Percentiles rank a stretch among this genome's conserved stretches.
Evolutionary conservation across 1,139 yeast species (phyloP).

Genomic region (Hansenula lynferdii): DNA sequence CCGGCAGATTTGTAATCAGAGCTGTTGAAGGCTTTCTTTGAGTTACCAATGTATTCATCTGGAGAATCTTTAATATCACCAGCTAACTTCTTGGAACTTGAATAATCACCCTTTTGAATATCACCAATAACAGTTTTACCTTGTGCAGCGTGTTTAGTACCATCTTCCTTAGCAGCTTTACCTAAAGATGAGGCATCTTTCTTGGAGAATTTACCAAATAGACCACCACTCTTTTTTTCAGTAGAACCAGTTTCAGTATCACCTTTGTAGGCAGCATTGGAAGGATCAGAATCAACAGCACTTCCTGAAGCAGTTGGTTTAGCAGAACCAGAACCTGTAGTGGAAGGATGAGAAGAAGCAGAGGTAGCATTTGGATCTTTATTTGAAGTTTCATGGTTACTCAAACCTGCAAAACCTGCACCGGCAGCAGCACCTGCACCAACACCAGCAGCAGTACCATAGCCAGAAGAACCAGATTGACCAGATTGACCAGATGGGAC

Average conservation of each 20-base stretch:
- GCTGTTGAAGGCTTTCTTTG: conserved; percentile 14
- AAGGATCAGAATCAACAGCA: background rate
- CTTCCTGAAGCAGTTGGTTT: background rate
- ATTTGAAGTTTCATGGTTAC: background rate
- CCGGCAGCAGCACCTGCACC: conserved; percentile 2
- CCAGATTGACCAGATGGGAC: no score
- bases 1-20: conserved; percentile 6
- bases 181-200: conserved; percentile 9
- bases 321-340: conserved; percentile 4
- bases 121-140: conserved; percentile 24
- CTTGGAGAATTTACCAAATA: conserved; percentile 6
- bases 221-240: background rate
- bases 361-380: no score
- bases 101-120: conserved; percentile 19
- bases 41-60: conserved; percentile 14
- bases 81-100: conserved; percentile 15
- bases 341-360: conserved; percentile 13
- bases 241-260: no score
- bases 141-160: conserved; percentile 15
- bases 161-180: conserved; percentile 13
- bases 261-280: background rate
- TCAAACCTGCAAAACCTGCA: background rate
- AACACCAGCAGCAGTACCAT: background rate
- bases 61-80: conserved; percentile 15
- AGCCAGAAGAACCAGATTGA: background rate